Evolutionary conservation across 192 early-diverging fungal genomes (phyloP), one percentile per base, ranked within the genome.

Genomic region (Gamsiella multidivaricata): DNA sequence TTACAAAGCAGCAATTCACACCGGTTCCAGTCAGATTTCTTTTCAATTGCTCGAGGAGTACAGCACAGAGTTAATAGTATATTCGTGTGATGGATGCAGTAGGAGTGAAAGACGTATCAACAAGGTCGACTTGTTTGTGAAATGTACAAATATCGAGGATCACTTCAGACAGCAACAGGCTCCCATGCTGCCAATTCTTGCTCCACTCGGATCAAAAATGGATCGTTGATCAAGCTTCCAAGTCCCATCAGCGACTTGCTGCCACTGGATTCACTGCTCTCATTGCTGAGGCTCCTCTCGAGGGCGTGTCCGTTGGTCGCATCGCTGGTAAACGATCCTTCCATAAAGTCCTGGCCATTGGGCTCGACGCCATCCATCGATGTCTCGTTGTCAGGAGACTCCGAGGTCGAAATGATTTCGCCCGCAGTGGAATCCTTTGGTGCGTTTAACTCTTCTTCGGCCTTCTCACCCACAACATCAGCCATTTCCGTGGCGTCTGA

Each of bases 111-210:
- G n/a, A n/a, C n/a, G n/a, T n/a, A n/a, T n/a, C n/a, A n/a, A n/a
- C n/a, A n/a, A n/a, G n/a, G n/a, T n/a, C n/a, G n/a, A n/a, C n/a
- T n/a, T n/a, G n/a, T n/a, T n/a, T n/a, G n/a, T n/a, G n/a, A n/a
- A n/a, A n/a, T n/a, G n/a, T n/a, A n/a, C n/a, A n/a, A n/a, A n/a
- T n/a, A n/a, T n/a, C n/a, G n/a, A n/a, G n/a, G n/a, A n/a, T n/a
- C n/a, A n/a, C n/a, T n/a, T n/a, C n/a, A n/a, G n/a, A n/a, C 43
- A n/a, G 47, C 36, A 36, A 69, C 52, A 39, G 74, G 54, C 20
- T 68, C 66, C 74, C 74, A 78, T 28, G 52, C 36, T 15, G 59
- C 36, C 39, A 78, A 22, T 32, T 78, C 74, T 52, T 69, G 74
- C 14, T 78, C 74, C 17, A 78, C 49, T 11, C 52, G 65, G 18